A percentile compares a stretch with the other conserved stretches of the same genome.
Evolutionary conservation across 208 protist genomes (phyloP).

Genomic region (Histomonas meleagridis): DNA sequence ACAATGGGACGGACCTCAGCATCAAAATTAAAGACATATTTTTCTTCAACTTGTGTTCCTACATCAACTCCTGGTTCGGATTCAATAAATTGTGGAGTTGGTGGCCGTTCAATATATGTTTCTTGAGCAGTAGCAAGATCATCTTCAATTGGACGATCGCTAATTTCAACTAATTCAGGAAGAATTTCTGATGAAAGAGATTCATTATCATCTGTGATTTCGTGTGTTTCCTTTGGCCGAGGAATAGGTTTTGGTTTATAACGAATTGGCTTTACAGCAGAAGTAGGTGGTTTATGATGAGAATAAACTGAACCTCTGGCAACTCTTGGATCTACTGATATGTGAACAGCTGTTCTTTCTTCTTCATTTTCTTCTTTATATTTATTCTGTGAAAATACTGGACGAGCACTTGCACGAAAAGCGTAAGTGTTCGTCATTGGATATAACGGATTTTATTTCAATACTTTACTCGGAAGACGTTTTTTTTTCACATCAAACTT

Average conservation of each 20-base stretch:
- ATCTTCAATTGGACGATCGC: constrained; percentile 14
- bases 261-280: not conserved
- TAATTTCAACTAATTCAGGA: not conserved
- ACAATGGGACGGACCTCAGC: not conserved
- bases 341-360: not conserved
- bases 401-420: not conserved
- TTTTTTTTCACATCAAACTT: too few relatives aligned
- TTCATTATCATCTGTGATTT: not conserved
- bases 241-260: not conserved
- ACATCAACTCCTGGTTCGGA: not conserved
- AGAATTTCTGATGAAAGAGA: not conserved
- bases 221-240: not conserved
- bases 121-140: not conserved
- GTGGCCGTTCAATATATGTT: constrained; percentile 18
- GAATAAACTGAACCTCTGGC: constrained; percentile 12
- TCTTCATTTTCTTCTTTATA: not conserved
- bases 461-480: too few relatives aligned
- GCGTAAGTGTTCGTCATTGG: not conserved
- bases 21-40: constrained; percentile 10
- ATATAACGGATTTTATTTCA: constrained; percentile 9
- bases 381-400: not conserved
- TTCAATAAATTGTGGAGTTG: not conserved
- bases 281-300: not conserved
- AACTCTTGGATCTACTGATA: constrained; percentile 2
- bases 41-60: not conserved